Evolutionary conservation across 176 grass and related monocot species (phyloP).

Genomic region (Raddia guianensis): DNA sequence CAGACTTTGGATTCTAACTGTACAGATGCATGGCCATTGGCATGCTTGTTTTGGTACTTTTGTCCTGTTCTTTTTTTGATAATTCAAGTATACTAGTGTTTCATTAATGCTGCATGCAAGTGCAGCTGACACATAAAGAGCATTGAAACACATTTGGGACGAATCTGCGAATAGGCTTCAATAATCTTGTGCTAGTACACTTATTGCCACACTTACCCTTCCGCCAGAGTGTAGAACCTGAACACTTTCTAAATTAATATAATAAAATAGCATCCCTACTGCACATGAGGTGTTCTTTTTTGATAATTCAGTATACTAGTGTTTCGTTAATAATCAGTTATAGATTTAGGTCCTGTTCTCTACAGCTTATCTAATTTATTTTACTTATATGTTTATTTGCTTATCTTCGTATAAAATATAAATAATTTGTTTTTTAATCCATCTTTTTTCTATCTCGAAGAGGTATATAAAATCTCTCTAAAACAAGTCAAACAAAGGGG

Average conservation of each 20-base stretch:
- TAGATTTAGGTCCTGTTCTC: no score
- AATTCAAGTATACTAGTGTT: no score
- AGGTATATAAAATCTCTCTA: no score
- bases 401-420: no score
- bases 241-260: slow-evolving; percentile 22
- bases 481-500: no score
- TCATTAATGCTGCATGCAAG: not conserved
- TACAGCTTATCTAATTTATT: no score
- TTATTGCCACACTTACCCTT: not conserved
- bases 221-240: slow-evolving; percentile 1
- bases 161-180: not conserved
- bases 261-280: not conserved
- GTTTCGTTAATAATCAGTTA: not conserved
- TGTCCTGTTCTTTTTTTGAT: not conserved
- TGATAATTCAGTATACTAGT: not conserved
- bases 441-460: no score
- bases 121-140: not conserved
- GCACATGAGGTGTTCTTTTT: not conserved
- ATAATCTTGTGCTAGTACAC: slow-evolving; percentile 8
- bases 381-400: no score
- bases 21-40: not conserved
- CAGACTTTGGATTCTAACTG: slow-evolving; percentile 14
- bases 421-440: no score
- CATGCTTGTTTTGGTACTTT: slow-evolving; percentile 27
- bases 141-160: slow-evolving; percentile 4